Base-by-base conservation (phyloP, 306 rosid genomes). In the Adenanthera pavonina region DNA sequence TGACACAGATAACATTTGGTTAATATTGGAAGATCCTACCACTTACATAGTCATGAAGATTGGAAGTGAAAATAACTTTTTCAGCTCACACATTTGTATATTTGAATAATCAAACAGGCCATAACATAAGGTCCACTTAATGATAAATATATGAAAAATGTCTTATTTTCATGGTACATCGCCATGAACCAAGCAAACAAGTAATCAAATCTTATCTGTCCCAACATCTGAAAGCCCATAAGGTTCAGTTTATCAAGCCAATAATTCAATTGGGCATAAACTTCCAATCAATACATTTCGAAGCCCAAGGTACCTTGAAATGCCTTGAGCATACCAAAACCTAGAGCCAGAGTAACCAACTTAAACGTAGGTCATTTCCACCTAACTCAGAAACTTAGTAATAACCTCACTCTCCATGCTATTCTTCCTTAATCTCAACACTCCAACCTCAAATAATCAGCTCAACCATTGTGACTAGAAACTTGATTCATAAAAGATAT, bases 1-100 rank as follows among this genome's bases (percentile, higher is more conserved):
- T 43, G 25, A 64, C 15, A 54, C 16, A 52, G 16, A 44, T 46
- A 76, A 76, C 61, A 77, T 77, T 35, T 49, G 54, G 73, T 33
- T 7, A 19, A 76, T 9, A 33, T 65, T 17, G 5, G 49, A 64
- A 64, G 62, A 64, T 10, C 19, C 62, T 48, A 15, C 35, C 35
- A 47, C 49, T 40, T 6, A 17, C 14, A 62, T 35, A 30, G 20
- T 20, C 20, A 67, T 14, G 54, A 7, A 19, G 40, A 67, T 38
- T 41, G 65, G 40, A 43, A 48, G 11, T n/a, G 62, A 35, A 51
- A 49, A 3, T 40, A 15, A 38, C 3, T 61, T 51, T 51, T 40
- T 10, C 41, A 19, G 70, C 41, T 65, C 15, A 17, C 15, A 3
- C n/a, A 77, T n/a, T 43, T 62, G 19, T 47, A 38, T 5, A 25